A percentile compares a stretch with the other conserved stretches of the same genome.
These are phyloP conservation scores for Sporothrix protearum DNA, from an alignment of 2,329 filamentous ascomycete species.

Conservation along the genomic window DNA sequence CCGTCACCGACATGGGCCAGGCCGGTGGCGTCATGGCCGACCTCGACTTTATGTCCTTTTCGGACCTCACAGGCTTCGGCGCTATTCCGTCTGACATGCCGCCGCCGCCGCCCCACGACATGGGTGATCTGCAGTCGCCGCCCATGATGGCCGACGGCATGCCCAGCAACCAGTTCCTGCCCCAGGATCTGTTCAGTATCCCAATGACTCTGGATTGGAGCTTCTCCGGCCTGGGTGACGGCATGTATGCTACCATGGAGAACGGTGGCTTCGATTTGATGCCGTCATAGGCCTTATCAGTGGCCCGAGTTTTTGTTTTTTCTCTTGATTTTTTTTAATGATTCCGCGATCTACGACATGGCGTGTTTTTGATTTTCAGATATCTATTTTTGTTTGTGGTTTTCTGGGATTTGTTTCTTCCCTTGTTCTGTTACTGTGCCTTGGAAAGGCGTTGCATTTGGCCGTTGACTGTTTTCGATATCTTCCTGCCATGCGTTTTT, in stretches of 20 bases:
- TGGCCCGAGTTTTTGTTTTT: neutral
- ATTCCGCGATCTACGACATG: neutral
- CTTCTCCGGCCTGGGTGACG: slow-evolving; percentile 66
- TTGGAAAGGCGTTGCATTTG: neutral
- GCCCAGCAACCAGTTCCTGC: slow-evolving; percentile 80
- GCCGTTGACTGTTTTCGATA: neutral
- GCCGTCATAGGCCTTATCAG: neutral
- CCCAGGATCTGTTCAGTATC: slow-evolving; percentile 91
- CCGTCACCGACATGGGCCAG: neutral
- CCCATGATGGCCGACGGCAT: slow-evolving; percentile 33
- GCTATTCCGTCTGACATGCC: slow-evolving; percentile 31
- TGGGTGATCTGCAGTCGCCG: slow-evolving; percentile 36
- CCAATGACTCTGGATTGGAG: slow-evolving; percentile 95
- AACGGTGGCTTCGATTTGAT: slow-evolving; percentile 52
- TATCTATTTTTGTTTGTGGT: neutral
- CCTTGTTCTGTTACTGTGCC: neutral
- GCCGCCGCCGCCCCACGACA: slow-evolving; percentile 7
- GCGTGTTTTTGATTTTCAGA: neutral
- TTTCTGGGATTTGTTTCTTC: neutral
- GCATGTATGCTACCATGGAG: slow-evolving; percentile 60
- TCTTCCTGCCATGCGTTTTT: neutral
- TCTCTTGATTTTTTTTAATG: neutral
- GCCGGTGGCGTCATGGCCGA: slow-evolving; percentile 3
- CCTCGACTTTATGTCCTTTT: slow-evolving; percentile 38
- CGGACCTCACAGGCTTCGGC: slow-evolving; percentile 46